Evolutionary conservation across 768 basidiomycete species (phyloP).

Genomic region (Leccinum boreale): DNA sequence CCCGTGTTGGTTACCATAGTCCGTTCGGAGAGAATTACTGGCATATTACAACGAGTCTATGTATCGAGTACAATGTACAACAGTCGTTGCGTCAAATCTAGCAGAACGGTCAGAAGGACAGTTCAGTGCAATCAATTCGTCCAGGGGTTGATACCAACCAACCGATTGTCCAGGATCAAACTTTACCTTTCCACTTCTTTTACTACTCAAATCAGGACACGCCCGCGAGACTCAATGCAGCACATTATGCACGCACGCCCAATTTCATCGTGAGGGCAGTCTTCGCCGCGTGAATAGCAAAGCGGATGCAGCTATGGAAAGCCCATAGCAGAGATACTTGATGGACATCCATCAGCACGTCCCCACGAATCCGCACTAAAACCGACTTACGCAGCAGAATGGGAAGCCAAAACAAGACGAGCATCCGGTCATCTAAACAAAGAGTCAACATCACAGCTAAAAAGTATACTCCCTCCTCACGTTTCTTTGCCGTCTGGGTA

Average conservation of each 20-base stretch:
- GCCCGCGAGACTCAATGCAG: constrained; percentile 3
- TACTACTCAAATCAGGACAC: neutral
- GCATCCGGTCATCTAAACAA: constrained; percentile 74
- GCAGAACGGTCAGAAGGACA: constrained; percentile 18
- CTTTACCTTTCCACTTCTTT: neutral
- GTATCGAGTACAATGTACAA: constrained; percentile 22
- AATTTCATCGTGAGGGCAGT: constrained; percentile 45
- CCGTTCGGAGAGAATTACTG: constrained; percentile 2
- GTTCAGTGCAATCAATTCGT: neutral
- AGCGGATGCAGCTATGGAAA: constrained; percentile 50
- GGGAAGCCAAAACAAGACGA: constrained; percentile 82
- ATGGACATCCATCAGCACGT: constrained; percentile 6
- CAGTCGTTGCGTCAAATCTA: constrained; percentile 15
- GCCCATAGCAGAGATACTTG: constrained; percentile 64
- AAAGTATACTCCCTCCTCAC: constrained; percentile 36
- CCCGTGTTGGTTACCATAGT: neutral
- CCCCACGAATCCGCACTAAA: neutral
- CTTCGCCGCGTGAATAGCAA: constrained; percentile 49
- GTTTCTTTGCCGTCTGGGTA: constrained; percentile 55
- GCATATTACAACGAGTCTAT: constrained; percentile 18
- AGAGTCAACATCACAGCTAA: constrained; percentile 1
- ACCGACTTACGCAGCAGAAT: constrained; percentile 69
- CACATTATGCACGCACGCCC: constrained; percentile 34
- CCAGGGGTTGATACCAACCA: constrained; percentile 5
- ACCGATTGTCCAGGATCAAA: constrained; percentile 1